These are phyloP conservation scores for Ophiosphaerella korrae DNA, from an alignment of 2,329 filamentous ascomycete genomes.

Conservation along the genomic window DNA sequence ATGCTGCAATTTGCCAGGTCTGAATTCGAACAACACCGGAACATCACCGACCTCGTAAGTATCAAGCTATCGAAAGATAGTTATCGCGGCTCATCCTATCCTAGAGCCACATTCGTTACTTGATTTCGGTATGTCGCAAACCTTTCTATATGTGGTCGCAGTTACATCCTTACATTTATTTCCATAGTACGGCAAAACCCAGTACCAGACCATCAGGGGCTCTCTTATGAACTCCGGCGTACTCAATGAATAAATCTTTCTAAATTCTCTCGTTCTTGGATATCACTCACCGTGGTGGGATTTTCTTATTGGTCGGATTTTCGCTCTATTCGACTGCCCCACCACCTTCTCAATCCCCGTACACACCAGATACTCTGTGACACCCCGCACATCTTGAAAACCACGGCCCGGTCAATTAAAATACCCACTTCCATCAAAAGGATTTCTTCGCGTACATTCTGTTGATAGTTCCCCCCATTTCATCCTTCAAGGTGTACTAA, in stretches of 20 bases:
- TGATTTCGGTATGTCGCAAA: conserved; percentile 49
- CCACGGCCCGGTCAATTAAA: too few species aligned
- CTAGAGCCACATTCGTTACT: conserved; percentile 54
- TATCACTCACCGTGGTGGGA: too few species aligned
- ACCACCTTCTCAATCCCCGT: not conserved
- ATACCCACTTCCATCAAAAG: too few species aligned
- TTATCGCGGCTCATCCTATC: conserved; percentile 7
- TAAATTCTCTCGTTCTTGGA: not conserved
- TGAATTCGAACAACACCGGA: conserved; percentile 55
- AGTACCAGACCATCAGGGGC: conserved; percentile 56
- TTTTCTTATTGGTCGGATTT: not conserved
- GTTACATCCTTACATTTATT: not conserved
- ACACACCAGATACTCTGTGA: not conserved
- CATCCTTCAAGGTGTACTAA: too few species aligned
- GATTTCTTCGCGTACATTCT: too few species aligned
- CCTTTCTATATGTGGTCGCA: not conserved
- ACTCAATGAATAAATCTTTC: conserved; percentile 25
- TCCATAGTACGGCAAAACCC: conserved; percentile 53
- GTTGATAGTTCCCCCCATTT: too few species aligned
- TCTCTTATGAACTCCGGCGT: conserved; percentile 43
- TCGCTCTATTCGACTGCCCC: not conserved
- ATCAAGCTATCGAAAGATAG: not conserved
- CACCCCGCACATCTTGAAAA: too few species aligned
- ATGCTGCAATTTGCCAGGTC: conserved; percentile 55
- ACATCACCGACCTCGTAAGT: conserved; percentile 54